phyloP scores from a whole-genome alignment of 2,329 filamentous ascomycete genomes.

The Aspergillus unguis region DNA sequence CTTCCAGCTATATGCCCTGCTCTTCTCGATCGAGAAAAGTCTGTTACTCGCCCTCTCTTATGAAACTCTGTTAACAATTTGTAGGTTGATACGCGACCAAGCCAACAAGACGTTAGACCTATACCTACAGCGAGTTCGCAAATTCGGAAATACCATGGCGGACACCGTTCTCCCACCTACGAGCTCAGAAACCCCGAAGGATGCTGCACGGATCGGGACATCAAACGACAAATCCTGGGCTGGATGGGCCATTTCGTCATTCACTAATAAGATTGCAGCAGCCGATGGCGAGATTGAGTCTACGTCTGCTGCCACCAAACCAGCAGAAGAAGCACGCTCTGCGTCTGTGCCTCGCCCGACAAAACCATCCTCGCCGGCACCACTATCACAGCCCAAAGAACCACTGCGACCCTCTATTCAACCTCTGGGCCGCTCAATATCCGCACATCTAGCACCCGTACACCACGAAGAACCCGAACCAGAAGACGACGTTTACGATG shows the following conservation, averaged over 20 bases:
- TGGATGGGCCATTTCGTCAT: conserved; percentile 97
- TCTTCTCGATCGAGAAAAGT: conserved; percentile 91
- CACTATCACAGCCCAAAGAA: conserved; percentile 23
- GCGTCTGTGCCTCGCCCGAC: conserved; percentile 49
- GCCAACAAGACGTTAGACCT: conserved; percentile 83
- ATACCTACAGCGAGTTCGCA: conserved; percentile 78
- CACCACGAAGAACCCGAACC: conserved; percentile 50
- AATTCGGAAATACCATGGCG: conserved; percentile 72
- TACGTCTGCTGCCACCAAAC: conserved; percentile 47
- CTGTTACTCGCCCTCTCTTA: conserved; percentile 12
- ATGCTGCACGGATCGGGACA: conserved; percentile 72
- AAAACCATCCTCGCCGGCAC: conserved; percentile 29
- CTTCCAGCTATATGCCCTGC: conserved; percentile 79
- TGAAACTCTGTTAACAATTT: neutral
- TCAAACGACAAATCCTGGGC: conserved; percentile 75
- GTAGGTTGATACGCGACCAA: conserved; percentile 75
- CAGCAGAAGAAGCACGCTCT: conserved; percentile 45
- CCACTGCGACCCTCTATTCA: conserved; percentile 25
- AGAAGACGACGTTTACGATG: conserved; percentile 61
- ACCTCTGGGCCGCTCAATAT: conserved; percentile 39
- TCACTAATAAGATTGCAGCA: conserved; percentile 86
- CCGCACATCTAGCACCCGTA: conserved; percentile 38
- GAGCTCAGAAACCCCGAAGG: conserved; percentile 43
- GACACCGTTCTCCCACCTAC: conserved; percentile 73
- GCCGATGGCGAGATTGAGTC: conserved; percentile 83